Base-by-base conservation (phyloP, 495 filamentous ascomycete genomes). In the Cairneyella variabilis region DNA sequence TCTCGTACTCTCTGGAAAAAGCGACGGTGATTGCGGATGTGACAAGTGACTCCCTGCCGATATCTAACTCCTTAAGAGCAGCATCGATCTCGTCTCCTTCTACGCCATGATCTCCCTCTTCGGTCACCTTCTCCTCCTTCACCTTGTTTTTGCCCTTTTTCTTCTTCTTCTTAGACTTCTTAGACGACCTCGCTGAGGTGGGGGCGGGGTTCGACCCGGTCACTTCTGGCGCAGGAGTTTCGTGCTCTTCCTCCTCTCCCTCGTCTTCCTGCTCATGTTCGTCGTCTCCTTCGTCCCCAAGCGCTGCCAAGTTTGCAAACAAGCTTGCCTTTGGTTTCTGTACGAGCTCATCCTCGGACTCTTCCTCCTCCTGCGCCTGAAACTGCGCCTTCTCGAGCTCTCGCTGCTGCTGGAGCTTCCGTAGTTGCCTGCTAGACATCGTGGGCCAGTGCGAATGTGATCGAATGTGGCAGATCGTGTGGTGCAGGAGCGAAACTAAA, bases 341-440 rank as follows among this genome's bases (percentile, higher is more conserved):
- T 17, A 67, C 53, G 12, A 68, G 70, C 32, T 72, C 69, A 22
- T 78, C 70, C 7, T 77, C 74, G 18, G 66, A 68, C 22, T 70
- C 69, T 16, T 68, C 69, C 16, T 74, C 69, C 36, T 70, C 71
- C 16, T 71, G 66, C 40, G 11, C 44, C 4, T 51, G 57, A 22
- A 54, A 57, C 12, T 49, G 49, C 32, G 57, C 49, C 28, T 27
- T 20, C 21, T 61, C 54, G 3, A 61, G 32, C 36, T 61, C 58
- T 62, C 80, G 72, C 69, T 85, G 82, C 74, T 87, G 72, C 82
- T 90, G 87, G 37, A 91, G 71, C 68, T 88, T 90, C 41, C 89
- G 80, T 45, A 93, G 66, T 27, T 90, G 88, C 54, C 90, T 80
- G 25, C 83, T 89, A 32, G 89, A 91, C 90, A 95, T 95, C n/a